Evolutionary conservation across 345 rosid species (phyloP), one percentile per base, ranked within the genome.

Genomic region (Turnera subulata): DNA sequence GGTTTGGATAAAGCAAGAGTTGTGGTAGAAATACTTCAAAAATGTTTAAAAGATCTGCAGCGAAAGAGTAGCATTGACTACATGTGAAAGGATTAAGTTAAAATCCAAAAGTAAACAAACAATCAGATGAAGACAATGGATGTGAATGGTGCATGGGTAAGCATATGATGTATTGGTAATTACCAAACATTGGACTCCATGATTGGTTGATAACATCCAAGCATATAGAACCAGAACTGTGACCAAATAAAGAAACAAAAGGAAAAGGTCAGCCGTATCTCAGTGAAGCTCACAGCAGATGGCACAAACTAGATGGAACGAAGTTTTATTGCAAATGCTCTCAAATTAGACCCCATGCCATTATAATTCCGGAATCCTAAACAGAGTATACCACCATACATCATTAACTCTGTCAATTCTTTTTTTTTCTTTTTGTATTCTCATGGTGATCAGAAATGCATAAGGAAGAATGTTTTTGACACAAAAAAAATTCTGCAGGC

Each of bases 181-280:
- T 73, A 85, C 88, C 86, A 65, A 85, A 85, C 88, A 85, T 82
- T 52, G 92, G 92, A 70, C 88, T 85, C 92, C 92, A 85, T 35
- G 88, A 80, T 42, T 85, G 88, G 64, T 82, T 85, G 70, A 85
- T 85, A 25, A 85, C 86, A 64, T 85, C 88, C 79, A 80, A 72
- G 74, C 92, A 85, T 21, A 82, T 82, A 54, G 86, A 82, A 50
- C 92, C 92, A 10, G 84, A 85, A 57, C 88, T 85, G 83, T 44
- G 52, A 64, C 55, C 49, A 49, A 25, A 55, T 15, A 33, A 62
- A 53, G 56, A 42, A n/a, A 67, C 10, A 46, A 35, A 57, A 11
- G 1, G 22, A 21, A 51, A 26, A 25, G 10, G 5, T 61, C 45
- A 24, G 19, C 20, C 4, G n/a, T 1, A 48, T 24, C 3, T 19